Evolutionary conservation across 352 stramenopile species (phyloP).

Genomic region (Albugo laibachii): DNA sequence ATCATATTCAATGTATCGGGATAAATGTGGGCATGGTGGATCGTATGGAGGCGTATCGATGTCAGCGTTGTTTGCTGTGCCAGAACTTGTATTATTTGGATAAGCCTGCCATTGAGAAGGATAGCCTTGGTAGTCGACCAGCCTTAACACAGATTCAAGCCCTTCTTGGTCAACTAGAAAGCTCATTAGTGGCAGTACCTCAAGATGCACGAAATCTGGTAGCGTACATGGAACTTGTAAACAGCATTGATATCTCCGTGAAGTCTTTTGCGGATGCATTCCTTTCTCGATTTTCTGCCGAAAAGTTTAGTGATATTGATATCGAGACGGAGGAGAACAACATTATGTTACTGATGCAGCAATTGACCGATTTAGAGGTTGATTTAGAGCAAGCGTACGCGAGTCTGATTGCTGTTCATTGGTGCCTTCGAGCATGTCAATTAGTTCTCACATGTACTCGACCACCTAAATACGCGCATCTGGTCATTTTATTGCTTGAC

Average conservation of each 20-base stretch:
- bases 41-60: slow-evolving; percentile 47
- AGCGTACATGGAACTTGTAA: slow-evolving; percentile 28
- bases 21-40: slow-evolving; percentile 33
- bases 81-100: slow-evolving; percentile 57
- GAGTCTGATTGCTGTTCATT: slow-evolving; percentile 46
- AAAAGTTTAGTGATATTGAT: slow-evolving; percentile 20
- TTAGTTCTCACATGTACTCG: slow-evolving; percentile 26
- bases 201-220: slow-evolving; percentile 26
- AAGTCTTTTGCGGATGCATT: slow-evolving; percentile 21
- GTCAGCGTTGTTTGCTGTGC: slow-evolving; percentile 32
- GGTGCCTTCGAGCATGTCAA: slow-evolving; percentile 48
- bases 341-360: slow-evolving; percentile 25
- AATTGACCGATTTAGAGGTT: slow-evolving; percentile 36
- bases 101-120: slow-evolving; percentile 23
- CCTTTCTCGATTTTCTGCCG: slow-evolving; percentile 23
- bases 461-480: slow-evolving; percentile 40
- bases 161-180: slow-evolving; percentile 32
- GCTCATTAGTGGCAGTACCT: slow-evolving; percentile 25
- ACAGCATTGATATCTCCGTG: slow-evolving; percentile 17
- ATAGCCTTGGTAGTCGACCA: slow-evolving; percentile 26
- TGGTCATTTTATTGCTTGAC: slow-evolving; percentile 46
- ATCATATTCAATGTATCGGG: slow-evolving; percentile 48
- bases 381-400: slow-evolving; percentile 24
- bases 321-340: slow-evolving; percentile 18
- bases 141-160: slow-evolving; percentile 24